A percentile compares a stretch with the other conserved stretches of the same genome.
phyloP scores from a whole-genome alignment of 2,329 filamentous ascomycete species.

The Colletotrichum noveboracense region DNA sequence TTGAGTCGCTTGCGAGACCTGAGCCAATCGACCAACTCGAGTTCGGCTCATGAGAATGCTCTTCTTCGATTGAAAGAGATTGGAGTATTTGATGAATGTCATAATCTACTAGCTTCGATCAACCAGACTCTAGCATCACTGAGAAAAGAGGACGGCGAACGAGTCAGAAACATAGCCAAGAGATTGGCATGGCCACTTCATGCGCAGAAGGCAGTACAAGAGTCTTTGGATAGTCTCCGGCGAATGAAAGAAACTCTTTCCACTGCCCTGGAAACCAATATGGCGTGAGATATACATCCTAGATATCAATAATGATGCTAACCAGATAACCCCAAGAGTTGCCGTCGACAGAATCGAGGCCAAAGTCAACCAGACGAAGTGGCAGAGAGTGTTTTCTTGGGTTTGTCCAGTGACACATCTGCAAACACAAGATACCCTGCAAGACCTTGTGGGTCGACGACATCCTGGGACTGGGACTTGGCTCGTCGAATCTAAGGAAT shows the following conservation, averaged over 20 bases:
- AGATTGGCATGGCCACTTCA: accelerated
- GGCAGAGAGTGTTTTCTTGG: not conserved
- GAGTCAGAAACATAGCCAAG: not conserved
- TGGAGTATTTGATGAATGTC: not conserved
- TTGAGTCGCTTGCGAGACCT: not conserved
- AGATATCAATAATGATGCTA: no score
- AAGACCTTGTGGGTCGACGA: not conserved
- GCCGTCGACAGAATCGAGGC: not conserved
- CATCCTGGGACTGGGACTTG: accelerated
- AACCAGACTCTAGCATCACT: accelerated
- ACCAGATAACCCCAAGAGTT: no score
- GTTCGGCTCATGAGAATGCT: not conserved
- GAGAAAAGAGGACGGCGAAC: not conserved
- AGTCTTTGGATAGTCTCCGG: not conserved
- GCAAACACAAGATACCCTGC: accelerated
- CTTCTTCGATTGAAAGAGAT: not conserved
- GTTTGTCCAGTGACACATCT: not conserved
- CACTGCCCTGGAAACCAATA: accelerated
- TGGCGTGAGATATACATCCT: no score
- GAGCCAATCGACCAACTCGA: accelerated
- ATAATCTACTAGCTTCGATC: accelerated
- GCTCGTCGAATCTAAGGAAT: accelerated
- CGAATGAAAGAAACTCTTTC: not conserved
- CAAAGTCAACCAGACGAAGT: accelerated
- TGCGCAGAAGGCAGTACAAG: not conserved